Conservation (phyloP, 176 grass and related monocot species). For the Saccharum spontaneum region DNA sequence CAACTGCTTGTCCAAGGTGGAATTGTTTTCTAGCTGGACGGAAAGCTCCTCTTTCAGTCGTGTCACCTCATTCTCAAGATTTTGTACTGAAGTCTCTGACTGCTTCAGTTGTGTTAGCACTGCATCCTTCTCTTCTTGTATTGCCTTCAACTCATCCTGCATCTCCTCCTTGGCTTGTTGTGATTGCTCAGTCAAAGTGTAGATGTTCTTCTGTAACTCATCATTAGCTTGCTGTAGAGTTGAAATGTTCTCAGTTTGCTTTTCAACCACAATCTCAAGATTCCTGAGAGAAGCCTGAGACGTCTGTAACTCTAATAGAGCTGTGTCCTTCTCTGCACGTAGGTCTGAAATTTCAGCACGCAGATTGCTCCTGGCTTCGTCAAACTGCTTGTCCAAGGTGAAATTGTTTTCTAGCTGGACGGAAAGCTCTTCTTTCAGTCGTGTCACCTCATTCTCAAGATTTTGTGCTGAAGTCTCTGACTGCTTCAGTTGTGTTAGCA, state of each 20-base stretch:
- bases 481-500: constrained; percentile 33
- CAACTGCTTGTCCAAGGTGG: constrained; percentile 46
- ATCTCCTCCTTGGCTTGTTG: constrained; percentile 37
- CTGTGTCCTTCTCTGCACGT: constrained; percentile 29
- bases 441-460: constrained; percentile 45
- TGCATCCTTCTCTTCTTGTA: constrained; percentile 32
- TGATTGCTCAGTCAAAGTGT: constrained; percentile 25
- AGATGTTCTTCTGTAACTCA: constrained; percentile 35
- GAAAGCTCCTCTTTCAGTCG: constrained; percentile 42
- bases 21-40: constrained; percentile 48
- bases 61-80: constrained; percentile 46
- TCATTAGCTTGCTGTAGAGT: constrained; percentile 48
- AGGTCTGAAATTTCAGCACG: constrained; percentile 31
- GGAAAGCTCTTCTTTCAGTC: constrained; percentile 40
- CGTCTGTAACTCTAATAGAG: too few relatives aligned
- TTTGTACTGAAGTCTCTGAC: constrained; percentile 26
- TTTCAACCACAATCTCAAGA: constrained; percentile 23
- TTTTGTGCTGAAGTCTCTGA: constrained; percentile 24
- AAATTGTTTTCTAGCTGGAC: constrained; percentile 47
- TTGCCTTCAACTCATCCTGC: constrained; percentile 30
- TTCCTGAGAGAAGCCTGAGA: too few relatives aligned
- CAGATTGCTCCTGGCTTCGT: constrained; percentile 37
- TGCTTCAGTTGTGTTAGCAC: constrained; percentile 36
- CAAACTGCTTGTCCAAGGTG: constrained; percentile 38
- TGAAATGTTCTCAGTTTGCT: constrained; percentile 42